A percentile compares a stretch with the other conserved stretches of the same genome.
Evolutionary conservation across 2,329 filamentous ascomycete species (phyloP).

Genomic region (Sodiomyces alkalinus): DNA sequence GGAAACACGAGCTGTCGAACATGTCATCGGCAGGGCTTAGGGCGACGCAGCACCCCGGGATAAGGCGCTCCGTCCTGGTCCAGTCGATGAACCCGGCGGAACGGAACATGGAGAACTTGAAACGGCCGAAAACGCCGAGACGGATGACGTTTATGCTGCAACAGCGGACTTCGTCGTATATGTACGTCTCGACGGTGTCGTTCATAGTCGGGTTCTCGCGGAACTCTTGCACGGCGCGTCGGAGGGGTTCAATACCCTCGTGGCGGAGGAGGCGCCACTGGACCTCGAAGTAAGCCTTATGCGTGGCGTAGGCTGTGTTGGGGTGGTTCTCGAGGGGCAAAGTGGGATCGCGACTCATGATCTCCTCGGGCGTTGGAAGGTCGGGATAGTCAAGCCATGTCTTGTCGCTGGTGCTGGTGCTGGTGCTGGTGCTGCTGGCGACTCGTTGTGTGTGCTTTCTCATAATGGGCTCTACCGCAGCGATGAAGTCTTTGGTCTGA

Average conservation of each 20-base stretch:
- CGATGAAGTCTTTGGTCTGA: too few species aligned
- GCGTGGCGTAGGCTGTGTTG: conserved; percentile 40
- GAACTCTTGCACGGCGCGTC: conserved; percentile 47
- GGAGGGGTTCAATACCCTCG: conserved; percentile 54
- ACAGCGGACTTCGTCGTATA: conserved; percentile 53
- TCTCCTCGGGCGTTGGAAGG: conserved; percentile 36
- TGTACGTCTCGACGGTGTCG: conserved; percentile 41
- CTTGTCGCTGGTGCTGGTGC: too few species aligned
- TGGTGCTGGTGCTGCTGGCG: too few species aligned
- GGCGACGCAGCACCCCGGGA: conserved; percentile 36
- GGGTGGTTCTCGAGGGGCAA: conserved; percentile 37
- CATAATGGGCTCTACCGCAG: too few species aligned
- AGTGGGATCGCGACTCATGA: conserved; percentile 20
- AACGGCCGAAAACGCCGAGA: conserved; percentile 47
- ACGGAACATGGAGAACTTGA: conserved; percentile 55
- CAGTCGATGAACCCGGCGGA: conserved; percentile 54
- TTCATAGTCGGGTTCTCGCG: conserved; percentile 33
- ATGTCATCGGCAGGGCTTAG: conserved; percentile 38
- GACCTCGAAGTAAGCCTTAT: conserved; percentile 50
- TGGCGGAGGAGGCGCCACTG: conserved; percentile 67
- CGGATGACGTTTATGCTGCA: conserved; percentile 37
- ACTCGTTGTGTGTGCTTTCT: too few species aligned
- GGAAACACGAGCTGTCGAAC: conserved; percentile 49
- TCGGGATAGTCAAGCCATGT: too few species aligned
- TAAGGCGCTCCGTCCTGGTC: conserved; percentile 34